Percentiles rank a stretch among this genome's conserved stretches.
These are phyloP conservation scores for Lachnellula occidentalis DNA, from an alignment of 2,329 filamentous ascomycete species.

Conservation along the genomic window DNA sequence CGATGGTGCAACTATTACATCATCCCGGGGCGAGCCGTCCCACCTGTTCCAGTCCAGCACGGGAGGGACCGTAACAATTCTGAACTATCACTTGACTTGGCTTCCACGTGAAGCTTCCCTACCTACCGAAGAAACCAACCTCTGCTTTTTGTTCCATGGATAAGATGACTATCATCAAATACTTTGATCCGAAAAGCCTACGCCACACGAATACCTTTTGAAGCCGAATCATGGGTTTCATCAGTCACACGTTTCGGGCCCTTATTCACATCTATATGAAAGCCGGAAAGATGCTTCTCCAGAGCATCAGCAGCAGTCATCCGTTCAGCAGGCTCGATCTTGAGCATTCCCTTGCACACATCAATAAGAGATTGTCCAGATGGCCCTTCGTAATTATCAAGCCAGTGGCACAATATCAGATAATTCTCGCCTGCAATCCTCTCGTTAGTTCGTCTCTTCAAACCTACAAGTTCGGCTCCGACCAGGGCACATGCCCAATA, in stretches of 20 bases:
- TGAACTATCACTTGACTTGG: background rate
- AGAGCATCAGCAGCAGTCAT: slow-evolving; percentile 6
- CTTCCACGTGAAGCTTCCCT: no score
- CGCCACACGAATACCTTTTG: background rate
- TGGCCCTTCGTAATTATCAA: background rate
- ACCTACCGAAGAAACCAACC: no score
- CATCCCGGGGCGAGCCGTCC: background rate
- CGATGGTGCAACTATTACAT: background rate
- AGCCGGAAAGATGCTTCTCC: slow-evolving; percentile 1
- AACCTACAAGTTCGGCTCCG: slow-evolving; percentile 4
- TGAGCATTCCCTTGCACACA: slow-evolving; percentile 3
- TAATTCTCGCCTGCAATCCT: slow-evolving; percentile 3
- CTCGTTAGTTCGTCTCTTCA: slow-evolving; percentile 5
- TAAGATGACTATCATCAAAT: background rate
- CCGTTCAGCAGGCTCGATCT: slow-evolving; percentile 4
- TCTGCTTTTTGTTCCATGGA: background rate
- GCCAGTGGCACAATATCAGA: background rate
- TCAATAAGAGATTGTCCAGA: background rate
- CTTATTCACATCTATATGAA: slow-evolving; percentile 1
- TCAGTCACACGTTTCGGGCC: slow-evolving; percentile 4
- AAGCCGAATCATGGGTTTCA: background rate
- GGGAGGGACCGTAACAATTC: no score
- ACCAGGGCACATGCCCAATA: slow-evolving; percentile 19
- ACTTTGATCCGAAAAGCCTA: background rate
- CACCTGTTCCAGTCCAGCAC: background rate